Evolutionary conservation across 371 early-diverging fungal species (phyloP), one percentile per base, ranked within the genome.

Genomic region (Coemansia sp.): DNA sequence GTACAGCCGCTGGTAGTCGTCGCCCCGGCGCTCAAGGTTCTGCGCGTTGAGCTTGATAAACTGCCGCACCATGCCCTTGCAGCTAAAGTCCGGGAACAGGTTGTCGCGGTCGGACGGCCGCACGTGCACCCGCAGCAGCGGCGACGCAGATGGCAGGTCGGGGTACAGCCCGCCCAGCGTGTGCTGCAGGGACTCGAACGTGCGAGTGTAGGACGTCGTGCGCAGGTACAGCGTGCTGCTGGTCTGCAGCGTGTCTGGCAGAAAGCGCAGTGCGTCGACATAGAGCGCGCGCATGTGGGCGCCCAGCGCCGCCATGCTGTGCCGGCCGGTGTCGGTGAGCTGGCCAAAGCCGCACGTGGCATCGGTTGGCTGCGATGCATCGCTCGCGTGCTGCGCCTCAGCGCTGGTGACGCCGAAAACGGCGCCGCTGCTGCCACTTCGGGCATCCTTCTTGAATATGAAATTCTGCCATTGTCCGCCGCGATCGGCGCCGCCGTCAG

Each of bases 121-220:
- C 47, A 67, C 62, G 35, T 62, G 53, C 6, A 76, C 38, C n/a
- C 65, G 63, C 38, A 61, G 64, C 34, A 42, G 14, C 4, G 55
- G 45, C 41, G 45, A 38, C n/a, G 36, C 43, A 5, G 31, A 45
- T 8, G 60, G 43, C 31, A 50, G 41, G 30, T 38, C 40, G 8
- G 90, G 90, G 74, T 87, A 88, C 57, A 91, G 80, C 0, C 90
- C 89, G 3, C 81, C 76, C 32, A 92, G 61, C 14, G 88, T 54
- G 60, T 88, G 89, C 65, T 88, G 89, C 31, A 90, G 81, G 30
- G 87, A 87, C 56, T 91, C 91, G 60, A 88, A 81, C 4, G 93
- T 85, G 50, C 93, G 84, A 4, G 83, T 69, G 66, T 86, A 91
- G 51, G 86, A 87, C 6, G 87, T 85, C 54, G 84, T 82, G 54